Percentiles rank a stretch among this genome's conserved stretches.
phyloP scores from a whole-genome alignment of 352 stramenopile genomes.

The Thalassiosira livingstoniorum region DNA sequence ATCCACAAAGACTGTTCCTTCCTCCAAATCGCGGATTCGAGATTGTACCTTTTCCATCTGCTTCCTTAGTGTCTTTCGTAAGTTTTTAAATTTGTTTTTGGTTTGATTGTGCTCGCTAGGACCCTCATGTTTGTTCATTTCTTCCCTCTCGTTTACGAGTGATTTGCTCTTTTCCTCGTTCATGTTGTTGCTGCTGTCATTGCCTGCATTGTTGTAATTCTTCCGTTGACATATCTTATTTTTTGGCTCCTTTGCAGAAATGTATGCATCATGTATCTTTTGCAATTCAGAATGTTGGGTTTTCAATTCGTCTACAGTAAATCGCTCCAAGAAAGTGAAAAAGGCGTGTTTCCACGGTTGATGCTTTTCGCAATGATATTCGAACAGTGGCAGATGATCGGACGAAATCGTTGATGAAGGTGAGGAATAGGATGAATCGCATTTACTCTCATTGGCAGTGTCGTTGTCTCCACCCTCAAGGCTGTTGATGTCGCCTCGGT shows the following conservation, averaged over 20 bases:
- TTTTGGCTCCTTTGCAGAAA: slow-evolving; percentile 39
- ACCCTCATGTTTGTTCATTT: no score
- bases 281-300: slow-evolving; percentile 52
- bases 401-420: no score
- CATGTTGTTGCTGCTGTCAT: no score
- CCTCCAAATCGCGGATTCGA: slow-evolving; percentile 52
- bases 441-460: no score
- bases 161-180: no score
- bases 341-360: slow-evolving; percentile 75
- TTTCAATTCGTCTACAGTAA: slow-evolving; percentile 62
- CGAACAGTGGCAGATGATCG: slow-evolving; percentile 46
- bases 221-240: no score
- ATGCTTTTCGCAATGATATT: slow-evolving; percentile 81
- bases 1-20: slow-evolving; percentile 40
- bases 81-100: no score
- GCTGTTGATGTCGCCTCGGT: neutral
- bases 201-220: no score
- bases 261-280: slow-evolving; percentile 37
- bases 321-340: slow-evolving; percentile 81
- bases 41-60: slow-evolving; percentile 75
- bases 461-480: no score
- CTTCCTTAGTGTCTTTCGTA: slow-evolving; percentile 66
- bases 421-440: no score
- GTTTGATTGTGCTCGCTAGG: no score
- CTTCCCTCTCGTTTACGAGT: no score